These are phyloP conservation scores for Lachnellula willkommii DNA, from an alignment of 2,329 filamentous ascomycete genomes.

Conservation along the genomic window DNA sequence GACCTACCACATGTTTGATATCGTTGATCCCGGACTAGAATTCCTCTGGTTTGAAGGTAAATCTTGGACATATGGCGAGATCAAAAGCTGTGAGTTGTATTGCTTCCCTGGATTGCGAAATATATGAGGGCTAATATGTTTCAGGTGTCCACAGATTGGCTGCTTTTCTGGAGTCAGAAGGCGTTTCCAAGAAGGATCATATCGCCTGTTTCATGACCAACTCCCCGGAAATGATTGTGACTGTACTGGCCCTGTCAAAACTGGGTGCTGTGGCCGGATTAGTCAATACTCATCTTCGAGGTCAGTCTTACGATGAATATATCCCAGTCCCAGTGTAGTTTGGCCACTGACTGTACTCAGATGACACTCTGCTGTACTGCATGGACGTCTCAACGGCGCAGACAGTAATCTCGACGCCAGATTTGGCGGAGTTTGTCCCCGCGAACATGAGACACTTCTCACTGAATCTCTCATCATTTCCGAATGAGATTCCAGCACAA, in stretches of 20 bases:
- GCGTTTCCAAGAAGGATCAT: conserved; percentile 36
- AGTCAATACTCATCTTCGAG: conserved; percentile 43
- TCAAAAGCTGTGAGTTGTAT: conserved; percentile 37
- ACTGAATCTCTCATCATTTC: conserved; percentile 36
- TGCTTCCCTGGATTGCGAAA: not conserved
- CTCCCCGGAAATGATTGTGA: conserved; percentile 44
- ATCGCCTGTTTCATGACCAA: conserved; percentile 44
- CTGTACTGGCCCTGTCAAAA: conserved; percentile 40
- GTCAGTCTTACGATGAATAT: conserved; percentile 22
- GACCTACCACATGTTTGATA: conserved; percentile 39
- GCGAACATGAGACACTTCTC: conserved; percentile 32
- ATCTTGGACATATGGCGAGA: conserved; percentile 41
- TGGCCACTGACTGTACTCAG: conserved; percentile 21
- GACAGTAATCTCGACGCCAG: conserved; percentile 40
- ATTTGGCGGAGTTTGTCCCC: conserved; percentile 34
- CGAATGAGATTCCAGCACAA: conserved; percentile 3
- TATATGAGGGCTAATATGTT: conserved; percentile 6
- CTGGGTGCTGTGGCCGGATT: conserved; percentile 41
- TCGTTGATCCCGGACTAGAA: conserved; percentile 35
- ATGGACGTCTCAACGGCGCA: conserved; percentile 38
- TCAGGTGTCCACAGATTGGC: conserved; percentile 41
- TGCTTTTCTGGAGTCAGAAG: conserved; percentile 35
- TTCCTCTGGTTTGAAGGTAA: conserved; percentile 45
- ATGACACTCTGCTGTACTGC: conserved; percentile 41
- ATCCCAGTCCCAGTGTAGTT: not conserved